Base-by-base conservation (phyloP, 805 yeast species). In the Wickerhamiella vanderwaltii region DNA sequence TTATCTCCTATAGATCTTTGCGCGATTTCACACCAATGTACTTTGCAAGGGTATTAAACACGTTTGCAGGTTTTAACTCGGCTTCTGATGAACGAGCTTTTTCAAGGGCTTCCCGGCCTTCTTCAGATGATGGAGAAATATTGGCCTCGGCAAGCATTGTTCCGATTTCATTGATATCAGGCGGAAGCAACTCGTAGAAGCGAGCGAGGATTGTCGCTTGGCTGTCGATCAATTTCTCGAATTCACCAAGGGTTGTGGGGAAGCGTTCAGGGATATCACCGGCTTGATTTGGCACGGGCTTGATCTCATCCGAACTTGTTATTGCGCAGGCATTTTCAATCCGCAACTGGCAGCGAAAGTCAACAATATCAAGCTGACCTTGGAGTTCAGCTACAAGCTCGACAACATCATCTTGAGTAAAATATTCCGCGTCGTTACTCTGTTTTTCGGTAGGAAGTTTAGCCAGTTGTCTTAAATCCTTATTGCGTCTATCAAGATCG, bases 311-410 rank as follows among this genome's bases (percentile, higher is more conserved):
- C 12, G 62, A 62, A 9, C 61, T 59, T 0, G 58, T 56, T 0
- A 54, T 50, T 43, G 75, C 65, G 19, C 68, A 67, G 1, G 81
- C 65, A 56, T 86, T 86, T 48, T 73, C 71, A 3, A 77, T 64
- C 58, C 97, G 69, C 48, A 81, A 69, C 33, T 82, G 70, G 13
- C 80, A 72, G 50, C 94, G 71, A 50, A 82, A 83, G 55, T 87
- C 97, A 17, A 63, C 50, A 18, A 71, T 65, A 41, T 82, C 87
- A 53, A 87, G 67, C 61, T 87, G 96, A 6, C 83, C 82, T 60
- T 87, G 96, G 43, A 87, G 63, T 59, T 87, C 97, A 9, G 83
- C 84, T 11, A 86, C 96, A 35, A 87, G 66, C 55, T 84, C 88
- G 3, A 81, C 81, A 9, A 87, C 63, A 55, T 88, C 97, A 44